Evolutionary conservation across 2,329 filamentous ascomycete species (phyloP).

Genomic region (Talaromyces sp.): DNA sequence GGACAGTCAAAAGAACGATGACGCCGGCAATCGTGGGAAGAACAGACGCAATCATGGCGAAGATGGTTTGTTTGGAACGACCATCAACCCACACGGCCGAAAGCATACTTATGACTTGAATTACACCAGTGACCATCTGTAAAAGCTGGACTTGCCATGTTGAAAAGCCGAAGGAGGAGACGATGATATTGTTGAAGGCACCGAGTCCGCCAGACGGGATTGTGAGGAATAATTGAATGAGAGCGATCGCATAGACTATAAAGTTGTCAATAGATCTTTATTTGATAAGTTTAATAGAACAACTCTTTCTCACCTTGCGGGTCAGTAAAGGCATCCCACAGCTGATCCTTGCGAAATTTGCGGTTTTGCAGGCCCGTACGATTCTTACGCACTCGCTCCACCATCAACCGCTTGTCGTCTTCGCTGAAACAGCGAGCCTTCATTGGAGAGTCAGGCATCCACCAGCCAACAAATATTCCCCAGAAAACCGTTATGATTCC

Average conservation of each 20-base stretch:
- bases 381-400: conserved; percentile 10
- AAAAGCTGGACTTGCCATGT: conserved; percentile 11
- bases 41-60: conserved; percentile 7
- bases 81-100: conserved; percentile 6
- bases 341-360: conserved; percentile 12
- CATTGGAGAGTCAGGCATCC: conserved; percentile 50
- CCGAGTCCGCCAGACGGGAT: conserved; percentile 11
- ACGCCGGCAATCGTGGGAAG: conserved; percentile 6
- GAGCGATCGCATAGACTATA: neutral
- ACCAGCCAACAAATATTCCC: conserved; percentile 51
- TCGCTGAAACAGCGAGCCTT: conserved; percentile 12
- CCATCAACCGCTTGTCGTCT: conserved; percentile 6
- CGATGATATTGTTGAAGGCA: conserved; percentile 11
- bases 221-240: conserved; percentile 5
- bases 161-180: conserved; percentile 7
- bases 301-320: neutral
- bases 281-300: neutral
- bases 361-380: conserved; percentile 9
- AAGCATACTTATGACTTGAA: conserved; percentile 8
- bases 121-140: conserved; percentile 7
- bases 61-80: conserved; percentile 6
- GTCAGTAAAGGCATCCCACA: conserved; percentile 13
- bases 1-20: conserved; percentile 8
- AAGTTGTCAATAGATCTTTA: neutral
- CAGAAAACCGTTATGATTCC: conserved; percentile 53